Conservation (phyloP, 179 eudicot genomes). For the Sideroxylon spinosum region DNA sequence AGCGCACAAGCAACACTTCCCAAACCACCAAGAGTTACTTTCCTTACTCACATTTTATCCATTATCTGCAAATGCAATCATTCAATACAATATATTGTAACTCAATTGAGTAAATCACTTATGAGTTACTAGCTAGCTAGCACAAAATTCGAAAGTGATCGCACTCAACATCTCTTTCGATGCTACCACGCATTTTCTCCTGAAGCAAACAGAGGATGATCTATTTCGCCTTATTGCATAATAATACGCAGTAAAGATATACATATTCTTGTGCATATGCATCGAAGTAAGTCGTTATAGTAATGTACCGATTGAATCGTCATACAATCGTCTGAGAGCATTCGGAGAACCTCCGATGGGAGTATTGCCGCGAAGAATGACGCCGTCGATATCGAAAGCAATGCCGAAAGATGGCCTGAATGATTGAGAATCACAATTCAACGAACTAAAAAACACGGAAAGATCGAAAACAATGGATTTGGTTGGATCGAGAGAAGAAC, state of each 20-base stretch:
- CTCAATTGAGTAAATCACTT: neutral
- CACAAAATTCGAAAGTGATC: neutral
- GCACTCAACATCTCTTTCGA: neutral
- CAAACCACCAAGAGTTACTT: neutral
- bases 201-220: neutral
- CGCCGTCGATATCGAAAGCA: constrained; percentile 76
- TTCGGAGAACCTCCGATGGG: constrained; percentile 55
- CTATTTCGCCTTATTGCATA: neutral
- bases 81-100: neutral
- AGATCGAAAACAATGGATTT: neutral
- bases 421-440: neutral
- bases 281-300: neutral
- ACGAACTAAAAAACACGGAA: neutral
- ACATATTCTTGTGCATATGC: neutral
- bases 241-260: too few relatives aligned
- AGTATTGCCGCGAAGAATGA: constrained; percentile 52
- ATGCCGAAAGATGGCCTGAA: constrained; percentile 52
- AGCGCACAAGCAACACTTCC: neutral
- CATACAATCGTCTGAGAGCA: constrained; percentile 47
- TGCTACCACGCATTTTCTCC: neutral
- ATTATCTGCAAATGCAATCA: neutral
- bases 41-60: neutral
- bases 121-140: neutral
- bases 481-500: neutral
- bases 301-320: constrained; percentile 25